Base-by-base conservation (phyloP, 2,329 filamentous ascomycete species). In the Xylariaceae sp. region DNA sequence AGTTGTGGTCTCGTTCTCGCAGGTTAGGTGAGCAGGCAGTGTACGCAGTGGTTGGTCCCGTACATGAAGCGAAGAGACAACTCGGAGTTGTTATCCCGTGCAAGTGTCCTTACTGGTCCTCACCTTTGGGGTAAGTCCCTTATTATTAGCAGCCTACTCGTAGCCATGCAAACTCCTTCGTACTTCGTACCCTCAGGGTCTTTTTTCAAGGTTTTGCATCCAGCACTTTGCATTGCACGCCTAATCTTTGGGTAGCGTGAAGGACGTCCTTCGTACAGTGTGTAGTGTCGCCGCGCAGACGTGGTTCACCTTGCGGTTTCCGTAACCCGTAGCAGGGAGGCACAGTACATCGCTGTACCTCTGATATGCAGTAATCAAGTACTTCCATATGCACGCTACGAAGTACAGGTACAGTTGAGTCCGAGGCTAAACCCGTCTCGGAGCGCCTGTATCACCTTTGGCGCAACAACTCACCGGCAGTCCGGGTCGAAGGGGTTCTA, bases 171-270 rank as follows among this genome's bases (percentile, higher is more conserved):
- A n/a, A n/a, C 5, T 11, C 42, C 9, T 6, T 55, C 50, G 35
- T 47, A 55, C 45, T 17, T 55, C 3, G 15, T 63, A 56, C 52
- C 56, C 50, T 58, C 56, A 62, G 59, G 61, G 56, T 63, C 59
- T 49, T 18, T 18, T 7, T 57, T 35, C 47, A 49, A 37, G 47
- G 34, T 56, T 55, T 37, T 54, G 49, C 56, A 56, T 51, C 53
- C 51, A 60, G 42, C 42, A 45, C 13, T 42, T 13, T n/a, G 53
- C 53, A 51, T 57, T 58, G 37, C 44, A 49, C 42, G 48, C 53
- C 44, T 51, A 17, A 23, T 30, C 23, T 30, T 30, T 30, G 23
- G 23, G 23, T 30, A 30, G 23, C 23, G 23, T 5, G 23, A 30
- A 4, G 23, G 23, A 30, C 23, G 23, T 30, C 5, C 23, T 30